Base-by-base conservation (phyloP, 495 filamentous ascomycete species). In the Copromyces sp. region DNA sequence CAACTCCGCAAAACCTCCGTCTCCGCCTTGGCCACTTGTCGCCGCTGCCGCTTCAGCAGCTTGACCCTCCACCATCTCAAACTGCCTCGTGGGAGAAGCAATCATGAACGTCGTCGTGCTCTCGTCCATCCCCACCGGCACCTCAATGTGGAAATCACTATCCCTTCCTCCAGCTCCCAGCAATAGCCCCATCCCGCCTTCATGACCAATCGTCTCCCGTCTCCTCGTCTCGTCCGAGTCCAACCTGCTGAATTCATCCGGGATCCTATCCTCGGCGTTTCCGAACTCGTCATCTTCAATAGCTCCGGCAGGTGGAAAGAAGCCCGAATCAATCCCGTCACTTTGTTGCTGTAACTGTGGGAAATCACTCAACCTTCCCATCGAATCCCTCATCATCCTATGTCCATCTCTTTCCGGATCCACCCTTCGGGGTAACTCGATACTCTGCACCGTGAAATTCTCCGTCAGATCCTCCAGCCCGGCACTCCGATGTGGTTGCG, bases 351-450 rank as follows among this genome's bases (percentile, higher is more conserved):
- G 74, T 80, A 32, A 20, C 14, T 61, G 53, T 5, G 53, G 53
- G 77, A 80, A 84, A 77, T 93, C 92, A 77, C 90, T 94, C 76
- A 90, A 82, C 61, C 83, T 87, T 1, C 73, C 75, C 69, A 80
- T 47, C 61, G 79, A 81, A 61, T 61, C 53, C 53, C 53, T 61
- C 16, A 78, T 70, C 70, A 77, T 73, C 9, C 73, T 68, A 29
- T 53, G 45, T 16, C 88, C 73, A 41, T 81, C 83, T 69, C 85
- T 82, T 73, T 92, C 89, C 68, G 81, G 86, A 11, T 83, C 74
- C 24, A 88, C 91, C 71, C 91, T 83, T 69, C 91, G 83, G 11
- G 90, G 87, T 65, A 91, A 83, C 80, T 95, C 93, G 40, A 94
- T 85, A 29, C 91, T 92, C 72, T 84, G 85, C 68, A 87, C 83